Conservation (phyloP, 2,329 filamentous ascomycete genomes). For the Trichoderma sp. region DNA sequence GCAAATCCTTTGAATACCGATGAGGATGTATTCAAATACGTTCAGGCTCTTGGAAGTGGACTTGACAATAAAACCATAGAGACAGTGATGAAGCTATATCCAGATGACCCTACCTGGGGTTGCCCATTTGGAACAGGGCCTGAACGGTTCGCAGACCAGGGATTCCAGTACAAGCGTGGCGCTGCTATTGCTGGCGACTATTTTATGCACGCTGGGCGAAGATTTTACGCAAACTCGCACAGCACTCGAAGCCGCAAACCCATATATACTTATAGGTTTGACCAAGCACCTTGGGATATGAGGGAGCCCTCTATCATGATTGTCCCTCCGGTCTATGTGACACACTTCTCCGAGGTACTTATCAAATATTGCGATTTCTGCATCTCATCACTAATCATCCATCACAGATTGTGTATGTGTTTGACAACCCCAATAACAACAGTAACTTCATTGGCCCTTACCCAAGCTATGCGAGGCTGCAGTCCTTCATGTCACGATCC, state of each 20-base stretch:
- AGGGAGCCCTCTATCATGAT: background rate
- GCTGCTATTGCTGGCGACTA: slow-evolving; percentile 4
- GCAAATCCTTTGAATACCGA: background rate
- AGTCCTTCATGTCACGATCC: background rate
- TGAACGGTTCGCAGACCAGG: background rate
- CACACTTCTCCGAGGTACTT: slow-evolving; percentile 4
- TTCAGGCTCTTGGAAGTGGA: background rate
- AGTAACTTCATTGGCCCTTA: slow-evolving; percentile 2
- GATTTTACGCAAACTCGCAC: background rate
- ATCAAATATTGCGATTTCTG: background rate
- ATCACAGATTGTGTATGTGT: background rate
- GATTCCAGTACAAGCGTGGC: background rate
- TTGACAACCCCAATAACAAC: slow-evolving; percentile 4
- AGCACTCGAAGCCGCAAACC: background rate
- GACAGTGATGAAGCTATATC: background rate
- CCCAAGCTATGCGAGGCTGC: background rate
- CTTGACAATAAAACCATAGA: background rate
- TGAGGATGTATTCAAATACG: background rate
- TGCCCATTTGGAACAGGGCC: background rate
- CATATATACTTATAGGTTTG: background rate
- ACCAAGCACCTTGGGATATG: slow-evolving; percentile 6
- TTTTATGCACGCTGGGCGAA: background rate
- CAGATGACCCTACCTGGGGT: background rate
- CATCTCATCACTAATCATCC: background rate
- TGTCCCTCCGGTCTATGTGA: background rate